Base-by-base conservation (phyloP, 2,329 filamentous ascomycete genomes). In the Nemania diffusa region DNA sequence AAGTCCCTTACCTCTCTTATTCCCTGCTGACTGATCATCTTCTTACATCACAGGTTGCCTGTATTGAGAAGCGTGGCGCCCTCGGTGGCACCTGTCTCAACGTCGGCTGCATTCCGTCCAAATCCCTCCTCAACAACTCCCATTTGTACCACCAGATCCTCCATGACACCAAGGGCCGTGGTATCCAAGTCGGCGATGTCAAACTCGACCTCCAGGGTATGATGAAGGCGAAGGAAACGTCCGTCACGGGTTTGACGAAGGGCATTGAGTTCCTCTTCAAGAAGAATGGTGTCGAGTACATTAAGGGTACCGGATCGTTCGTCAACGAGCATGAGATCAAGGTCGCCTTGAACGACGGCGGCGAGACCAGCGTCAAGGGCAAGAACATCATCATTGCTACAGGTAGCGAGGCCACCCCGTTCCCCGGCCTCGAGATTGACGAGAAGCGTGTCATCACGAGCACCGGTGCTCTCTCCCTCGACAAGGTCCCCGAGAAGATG, bases 321-420 rank as follows among this genome's bases (percentile, higher is more conserved):
- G 87, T 91, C 76, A 92, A 92, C 80, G 92, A 97, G 83, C 89
- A 97, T 84, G 95, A 96, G 76, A 84, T 99, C 82, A 94, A 93
- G 82, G 93, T 99, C 75, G 91, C 92, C 78, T 89, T 97, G 69
- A 88, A 91, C 75, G 95, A 98, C 22, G 96, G 96, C 76, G 94
- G 95, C 78, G 94, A 98, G 87, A 91, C 92, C 71, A 92, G 88
- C 72, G 83, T 98, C 68, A 87, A 88, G 74, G 96, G 90, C 78
- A 98, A 98, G 90, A 99, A 99, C 85, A 97, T 99, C 79, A 86
- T 99, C 76, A 97, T 99, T 80, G 95, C 96, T 69, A 99, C 96
- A 72, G 96, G 96, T 73, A 95, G 91, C 76, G 96, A 99, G 84
- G 89, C 94, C 56, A 97, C 96, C 56, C 96, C 95, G 29, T 99